phyloP scores from a whole-genome alignment of 1,284 basidiomycete species.

The Apiotrichum siamense region DNA sequence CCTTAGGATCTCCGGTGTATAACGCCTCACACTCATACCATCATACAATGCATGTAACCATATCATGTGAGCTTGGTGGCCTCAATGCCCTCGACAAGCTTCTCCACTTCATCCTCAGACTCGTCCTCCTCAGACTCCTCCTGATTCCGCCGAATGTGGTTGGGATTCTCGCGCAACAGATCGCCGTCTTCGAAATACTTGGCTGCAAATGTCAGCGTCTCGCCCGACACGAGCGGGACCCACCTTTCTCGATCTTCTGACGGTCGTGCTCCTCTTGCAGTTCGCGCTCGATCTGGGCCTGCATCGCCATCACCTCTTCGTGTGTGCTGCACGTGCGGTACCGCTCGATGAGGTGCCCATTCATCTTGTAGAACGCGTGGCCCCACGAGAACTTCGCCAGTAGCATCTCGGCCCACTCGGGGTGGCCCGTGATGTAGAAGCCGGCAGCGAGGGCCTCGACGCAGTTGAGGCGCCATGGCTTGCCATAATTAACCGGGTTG shows the following conservation, averaged over 20 bases:
- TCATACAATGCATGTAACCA: background rate
- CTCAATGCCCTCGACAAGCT: slow-evolving; percentile 26
- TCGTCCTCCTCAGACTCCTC: slow-evolving; percentile 20
- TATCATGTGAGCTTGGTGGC: slow-evolving; percentile 12
- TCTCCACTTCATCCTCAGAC: slow-evolving; percentile 26
- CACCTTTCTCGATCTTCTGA: slow-evolving; percentile 54
- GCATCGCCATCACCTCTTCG: slow-evolving; percentile 60
- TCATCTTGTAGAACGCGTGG: slow-evolving; percentile 74
- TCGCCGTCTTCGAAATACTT: slow-evolving; percentile 45
- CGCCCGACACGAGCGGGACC: slow-evolving; percentile 10
- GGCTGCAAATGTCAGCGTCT: background rate
- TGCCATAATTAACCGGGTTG: slow-evolving; percentile 92
- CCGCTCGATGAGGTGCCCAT: slow-evolving; percentile 62
- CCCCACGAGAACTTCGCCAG: slow-evolving; percentile 82
- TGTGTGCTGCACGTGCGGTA: slow-evolving; percentile 66
- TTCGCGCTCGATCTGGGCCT: slow-evolving; percentile 67
- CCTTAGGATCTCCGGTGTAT: background rate
- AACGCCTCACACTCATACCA: too few relatives aligned
- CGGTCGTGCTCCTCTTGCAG: slow-evolving; percentile 60
- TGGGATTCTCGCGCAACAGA: slow-evolving; percentile 57
- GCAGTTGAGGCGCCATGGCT: slow-evolving; percentile 84
- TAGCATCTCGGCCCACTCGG: slow-evolving; percentile 68
- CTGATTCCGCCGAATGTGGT: slow-evolving; percentile 46
- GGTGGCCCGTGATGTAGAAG: slow-evolving; percentile 83
- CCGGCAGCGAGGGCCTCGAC: slow-evolving; percentile 89